A percentile compares a stretch with the other conserved stretches of the same genome.
Evolutionary conservation across 257 asterid genomes (phyloP).

Genomic region (Solanum peruvianum): DNA sequence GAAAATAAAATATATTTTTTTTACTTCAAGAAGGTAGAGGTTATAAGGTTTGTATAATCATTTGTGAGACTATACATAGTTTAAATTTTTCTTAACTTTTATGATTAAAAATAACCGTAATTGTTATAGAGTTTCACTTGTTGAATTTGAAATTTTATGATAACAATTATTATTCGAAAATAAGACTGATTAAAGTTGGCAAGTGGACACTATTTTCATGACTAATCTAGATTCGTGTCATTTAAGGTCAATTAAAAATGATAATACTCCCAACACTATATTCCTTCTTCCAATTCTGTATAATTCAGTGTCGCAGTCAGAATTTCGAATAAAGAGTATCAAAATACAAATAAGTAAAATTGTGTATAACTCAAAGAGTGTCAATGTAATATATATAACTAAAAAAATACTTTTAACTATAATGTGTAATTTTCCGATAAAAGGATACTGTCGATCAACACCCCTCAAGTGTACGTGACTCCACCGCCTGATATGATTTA

Average conservation of each 20-base stretch:
- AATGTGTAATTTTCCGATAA: no score
- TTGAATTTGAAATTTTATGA: background rate
- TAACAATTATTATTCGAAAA: background rate
- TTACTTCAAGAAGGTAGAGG: background rate
- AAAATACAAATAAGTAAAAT: no score
- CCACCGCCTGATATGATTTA: background rate
- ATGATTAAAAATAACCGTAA: background rate
- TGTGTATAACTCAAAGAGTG: background rate
- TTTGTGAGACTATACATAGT: background rate
- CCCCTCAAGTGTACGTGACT: background rate
- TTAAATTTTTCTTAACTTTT: background rate
- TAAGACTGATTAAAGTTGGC: background rate
- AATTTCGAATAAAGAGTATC: accelerated
- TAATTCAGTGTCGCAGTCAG: background rate
- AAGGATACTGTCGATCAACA: background rate
- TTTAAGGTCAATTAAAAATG: background rate
- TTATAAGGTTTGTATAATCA: background rate
- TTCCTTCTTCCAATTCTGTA: background rate
- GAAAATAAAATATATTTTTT: no score
- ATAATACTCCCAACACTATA: background rate
- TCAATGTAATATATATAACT: background rate
- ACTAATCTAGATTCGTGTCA: background rate
- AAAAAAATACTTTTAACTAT: no score
- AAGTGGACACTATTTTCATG: background rate
- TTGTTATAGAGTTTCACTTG: background rate